A percentile compares a stretch with the other conserved stretches of the same genome.
Conservation (phyloP, 2,329 filamentous ascomycete species). For the Pestalotiopsis sp. region DNA sequence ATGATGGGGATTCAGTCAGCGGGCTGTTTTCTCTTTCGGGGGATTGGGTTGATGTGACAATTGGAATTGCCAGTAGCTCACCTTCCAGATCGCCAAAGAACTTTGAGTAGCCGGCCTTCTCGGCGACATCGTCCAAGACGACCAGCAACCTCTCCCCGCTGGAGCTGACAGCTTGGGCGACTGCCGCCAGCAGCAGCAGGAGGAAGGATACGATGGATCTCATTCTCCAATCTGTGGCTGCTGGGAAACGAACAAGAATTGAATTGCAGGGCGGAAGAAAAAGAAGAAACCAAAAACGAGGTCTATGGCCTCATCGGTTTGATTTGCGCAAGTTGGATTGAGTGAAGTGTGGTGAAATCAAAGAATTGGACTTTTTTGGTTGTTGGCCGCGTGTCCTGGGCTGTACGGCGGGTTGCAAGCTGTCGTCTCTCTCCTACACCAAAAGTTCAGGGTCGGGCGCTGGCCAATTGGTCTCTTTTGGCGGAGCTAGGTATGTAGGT, state of each 20-base stretch:
- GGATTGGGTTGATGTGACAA: neutral
- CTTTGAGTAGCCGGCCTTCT: slow-evolving; percentile 78
- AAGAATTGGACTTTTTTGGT: neutral
- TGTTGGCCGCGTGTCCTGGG: slow-evolving; percentile 2
- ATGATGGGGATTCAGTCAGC: slow-evolving; percentile 8
- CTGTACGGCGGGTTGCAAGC: neutral
- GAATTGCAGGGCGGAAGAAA: neutral
- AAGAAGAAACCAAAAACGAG: neutral
- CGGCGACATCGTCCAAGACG: slow-evolving; percentile 78
- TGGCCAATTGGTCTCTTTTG: neutral
- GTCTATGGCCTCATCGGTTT: slow-evolving; percentile 1
- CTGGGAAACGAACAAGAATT: neutral
- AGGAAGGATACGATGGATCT: slow-evolving; percentile 74
- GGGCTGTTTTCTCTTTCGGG: neutral
- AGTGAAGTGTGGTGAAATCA: neutral
- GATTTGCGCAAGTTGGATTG: too few species aligned
- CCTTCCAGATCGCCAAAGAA: slow-evolving; percentile 76
- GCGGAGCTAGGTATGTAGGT: neutral
- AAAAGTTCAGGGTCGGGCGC: slow-evolving; percentile 9
- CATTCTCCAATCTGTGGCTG: slow-evolving; percentile 54
- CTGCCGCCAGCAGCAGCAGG: slow-evolving; percentile 65
- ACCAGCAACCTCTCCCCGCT: slow-evolving; percentile 81
- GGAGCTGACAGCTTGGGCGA: slow-evolving; percentile 77
- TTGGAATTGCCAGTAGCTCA: slow-evolving; percentile 40
- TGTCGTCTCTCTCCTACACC: slow-evolving; percentile 6